Base-by-base conservation (phyloP, 2,329 filamentous ascomycete species). In the Rutstroemia sp. region DNA sequence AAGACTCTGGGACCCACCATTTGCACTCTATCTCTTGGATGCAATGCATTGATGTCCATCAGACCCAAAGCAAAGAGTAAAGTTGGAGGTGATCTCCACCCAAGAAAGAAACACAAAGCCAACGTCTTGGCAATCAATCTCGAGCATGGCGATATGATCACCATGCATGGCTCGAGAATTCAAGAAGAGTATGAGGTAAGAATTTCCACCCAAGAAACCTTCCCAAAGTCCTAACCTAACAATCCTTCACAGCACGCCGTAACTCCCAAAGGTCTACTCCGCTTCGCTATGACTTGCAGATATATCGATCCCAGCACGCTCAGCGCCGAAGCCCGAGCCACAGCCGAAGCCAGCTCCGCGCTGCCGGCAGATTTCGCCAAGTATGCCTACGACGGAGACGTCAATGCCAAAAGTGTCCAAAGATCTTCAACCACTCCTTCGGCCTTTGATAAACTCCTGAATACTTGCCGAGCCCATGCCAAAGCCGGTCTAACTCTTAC, bases 141-240 rank as follows among this genome's bases (percentile, higher is more conserved):
- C 88, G 3, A 72, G 75, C 84, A 88, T 65, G 85, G 84, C 0
- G 84, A 87, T 64, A 77, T 87, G 10, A 75, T 83, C 2, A 71
- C 86, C 18, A 87, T 87, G 83, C 77, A 83, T 61, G 83, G 83
- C 0, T 71, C 71, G 0, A 70, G 72, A 0, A 79, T 88, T 12
- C 85, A 88, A 62, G 72, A 75, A 61, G 73, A 76, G 19, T 83
- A 83, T 54, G 81, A 86, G 61, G 77, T 77, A 61, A 60, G 71
- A 37, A 6, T n/a, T 25, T 1, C 12, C 27, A 37, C 1, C 7
- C 16, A 27, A 27, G 25, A 5, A 5, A 27, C 5, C 14, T 9
- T n/a, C 19, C 30, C n/a, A 27, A 14, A 0, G 16, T 25, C 16
- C 23, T 27, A 18, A 50, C 34, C 63, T 72, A 52, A 71, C 18